Evolutionary conservation across 2,329 filamentous ascomycete species (phyloP).

Genomic region (Aspergillus carbonarius): DNA sequence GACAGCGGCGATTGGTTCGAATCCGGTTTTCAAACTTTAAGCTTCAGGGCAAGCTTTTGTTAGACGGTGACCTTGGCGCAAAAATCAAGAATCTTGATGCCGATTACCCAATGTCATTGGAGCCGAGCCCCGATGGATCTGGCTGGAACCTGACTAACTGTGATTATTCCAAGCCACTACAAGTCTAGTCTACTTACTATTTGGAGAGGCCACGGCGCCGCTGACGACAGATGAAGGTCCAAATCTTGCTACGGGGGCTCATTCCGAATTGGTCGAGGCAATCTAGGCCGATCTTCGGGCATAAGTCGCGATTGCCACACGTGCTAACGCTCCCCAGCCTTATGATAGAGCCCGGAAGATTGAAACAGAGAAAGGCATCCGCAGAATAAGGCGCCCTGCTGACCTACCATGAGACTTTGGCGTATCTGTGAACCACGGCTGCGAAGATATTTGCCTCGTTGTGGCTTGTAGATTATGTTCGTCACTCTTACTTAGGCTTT

Average conservation of each 20-base stretch:
- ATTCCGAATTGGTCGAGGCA: background rate
- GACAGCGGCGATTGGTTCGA: background rate
- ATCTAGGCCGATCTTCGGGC: background rate
- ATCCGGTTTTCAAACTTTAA: background rate
- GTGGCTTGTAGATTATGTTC: background rate
- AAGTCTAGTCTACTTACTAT: background rate
- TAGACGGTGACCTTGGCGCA: background rate
- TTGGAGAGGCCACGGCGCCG: background rate
- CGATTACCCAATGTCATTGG: background rate
- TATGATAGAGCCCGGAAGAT: background rate
- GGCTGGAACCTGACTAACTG: background rate
- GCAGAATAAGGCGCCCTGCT: background rate
- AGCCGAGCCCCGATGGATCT: background rate
- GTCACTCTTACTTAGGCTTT: background rate
- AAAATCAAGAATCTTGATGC: background rate
- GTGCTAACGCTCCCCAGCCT: background rate
- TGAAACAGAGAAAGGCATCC: background rate
- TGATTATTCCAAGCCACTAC: background rate
- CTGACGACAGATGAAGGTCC: background rate
- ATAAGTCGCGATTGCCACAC: background rate
- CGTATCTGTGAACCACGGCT: background rate
- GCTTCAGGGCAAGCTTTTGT: background rate
- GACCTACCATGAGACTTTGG: background rate
- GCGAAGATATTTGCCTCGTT: background rate
- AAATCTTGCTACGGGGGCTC: background rate